Percentiles rank a stretch among this genome's conserved stretches.
phyloP scores from a whole-genome alignment of 352 stramenopile genomes.

The Globisporangium mamillatum region DNA sequence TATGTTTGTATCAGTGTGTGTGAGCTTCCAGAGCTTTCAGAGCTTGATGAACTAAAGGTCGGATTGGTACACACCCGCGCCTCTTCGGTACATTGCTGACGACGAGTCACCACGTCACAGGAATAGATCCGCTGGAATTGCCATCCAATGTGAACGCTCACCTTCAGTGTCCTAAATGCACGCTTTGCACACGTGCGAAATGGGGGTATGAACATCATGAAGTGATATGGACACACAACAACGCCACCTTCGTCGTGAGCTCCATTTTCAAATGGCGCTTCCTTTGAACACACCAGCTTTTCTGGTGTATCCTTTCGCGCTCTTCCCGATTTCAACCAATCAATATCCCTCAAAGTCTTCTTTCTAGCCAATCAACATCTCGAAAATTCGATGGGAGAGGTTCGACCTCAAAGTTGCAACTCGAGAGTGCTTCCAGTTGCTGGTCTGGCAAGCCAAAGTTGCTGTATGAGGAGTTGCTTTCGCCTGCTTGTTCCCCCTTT shows the following conservation, averaged over 20 bases:
- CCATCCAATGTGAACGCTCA: neutral
- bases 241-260: neutral
- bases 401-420: neutral
- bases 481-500: slow-evolving; percentile 7
- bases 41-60: neutral
- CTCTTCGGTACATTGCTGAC: slow-evolving; percentile 29
- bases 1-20: neutral
- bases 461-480: neutral
- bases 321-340: slow-evolving; percentile 25
- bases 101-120: slow-evolving; percentile 8
- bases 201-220: neutral
- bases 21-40: neutral
- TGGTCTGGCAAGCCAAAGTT: neutral
- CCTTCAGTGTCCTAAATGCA: neutral
- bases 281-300: neutral
- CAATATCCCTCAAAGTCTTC: neutral
- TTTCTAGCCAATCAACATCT: slow-evolving; percentile 13
- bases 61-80: slow-evolving; percentile 11
- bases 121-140: neutral
- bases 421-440: neutral
- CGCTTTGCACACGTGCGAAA: neutral
- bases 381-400: slow-evolving; percentile 14
- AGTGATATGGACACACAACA: neutral
- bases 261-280: neutral
- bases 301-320: neutral